Evolutionary conservation across 352 stramenopile species (phyloP).

Genomic region (Phytophthora tubulina): DNA sequence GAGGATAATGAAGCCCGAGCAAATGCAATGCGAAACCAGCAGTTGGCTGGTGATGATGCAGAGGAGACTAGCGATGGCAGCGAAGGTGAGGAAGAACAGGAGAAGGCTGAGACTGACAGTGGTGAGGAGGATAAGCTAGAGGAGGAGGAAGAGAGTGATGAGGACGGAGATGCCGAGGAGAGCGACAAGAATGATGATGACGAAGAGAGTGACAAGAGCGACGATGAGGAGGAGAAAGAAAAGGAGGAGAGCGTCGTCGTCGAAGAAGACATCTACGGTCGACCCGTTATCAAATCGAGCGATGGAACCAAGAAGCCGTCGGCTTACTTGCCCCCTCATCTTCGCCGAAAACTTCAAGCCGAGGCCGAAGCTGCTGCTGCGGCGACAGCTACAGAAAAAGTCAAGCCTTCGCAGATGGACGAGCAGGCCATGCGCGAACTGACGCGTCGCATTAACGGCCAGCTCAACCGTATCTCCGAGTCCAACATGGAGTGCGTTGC

Average conservation of each 20-base stretch:
- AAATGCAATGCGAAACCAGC: constrained; percentile 72
- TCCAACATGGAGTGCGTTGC: constrained; percentile 88
- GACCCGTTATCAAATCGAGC: constrained; percentile 64
- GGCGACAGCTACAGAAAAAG: constrained; percentile 37
- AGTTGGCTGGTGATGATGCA: constrained; percentile 21
- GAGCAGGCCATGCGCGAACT: constrained; percentile 77
- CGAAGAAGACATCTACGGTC: constrained; percentile 88
- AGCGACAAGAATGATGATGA: constrained; percentile 33
- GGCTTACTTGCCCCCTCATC: constrained; percentile 88
- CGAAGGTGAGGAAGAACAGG: constrained; percentile 31
- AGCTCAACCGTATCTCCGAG: constrained; percentile 93
- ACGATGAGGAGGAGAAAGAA: constrained; percentile 39
- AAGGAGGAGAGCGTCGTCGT: constrained; percentile 56
- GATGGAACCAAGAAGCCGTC: constrained; percentile 56
- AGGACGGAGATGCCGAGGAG: constrained; percentile 34
- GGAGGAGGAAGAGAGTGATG: constrained; percentile 38
- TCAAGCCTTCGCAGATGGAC: constrained; percentile 69
- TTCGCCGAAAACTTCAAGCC: constrained; percentile 76
- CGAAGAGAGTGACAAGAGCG: constrained; percentile 25
- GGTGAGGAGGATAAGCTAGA: constrained; percentile 38
- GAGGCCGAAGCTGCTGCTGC: constrained; percentile 48
- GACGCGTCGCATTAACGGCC: constrained; percentile 84
- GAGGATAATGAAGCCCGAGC: constrained; percentile 51
- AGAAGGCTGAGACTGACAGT: constrained; percentile 12
- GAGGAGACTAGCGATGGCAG: constrained; percentile 28